A percentile compares a stretch with the other conserved stretches of the same genome.
These are phyloP conservation scores for Rostrohypoxylon terebratum DNA, from an alignment of 495 filamentous ascomycete genomes.

Conservation along the genomic window DNA sequence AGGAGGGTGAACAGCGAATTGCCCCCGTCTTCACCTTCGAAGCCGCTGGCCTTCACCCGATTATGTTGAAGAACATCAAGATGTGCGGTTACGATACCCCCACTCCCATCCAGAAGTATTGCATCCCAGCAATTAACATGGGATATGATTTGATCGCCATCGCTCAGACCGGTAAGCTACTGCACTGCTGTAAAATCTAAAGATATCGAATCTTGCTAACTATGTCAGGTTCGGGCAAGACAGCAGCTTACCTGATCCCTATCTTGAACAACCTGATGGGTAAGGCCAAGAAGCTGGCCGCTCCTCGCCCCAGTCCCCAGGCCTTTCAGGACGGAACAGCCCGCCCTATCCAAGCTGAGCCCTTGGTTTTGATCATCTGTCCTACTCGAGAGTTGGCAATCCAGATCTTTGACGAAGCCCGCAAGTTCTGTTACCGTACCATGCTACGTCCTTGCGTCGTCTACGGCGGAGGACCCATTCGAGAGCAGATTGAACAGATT, in stretches of 20 bases:
- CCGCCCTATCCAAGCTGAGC: constrained; percentile 74
- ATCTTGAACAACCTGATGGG: constrained; percentile 93
- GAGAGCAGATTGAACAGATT: constrained; percentile 76
- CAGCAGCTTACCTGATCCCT: constrained; percentile 90
- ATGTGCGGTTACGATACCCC: constrained; percentile 72
- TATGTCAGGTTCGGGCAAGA: constrained; percentile 88
- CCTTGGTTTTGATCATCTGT: constrained; percentile 84
- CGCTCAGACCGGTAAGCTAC: constrained; percentile 86
- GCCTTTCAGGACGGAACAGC: constrained; percentile 55
- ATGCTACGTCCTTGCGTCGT: constrained; percentile 93
- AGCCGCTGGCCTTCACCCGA: constrained; percentile 85
- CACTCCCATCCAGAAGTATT: constrained; percentile 88
- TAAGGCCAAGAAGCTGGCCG: constrained; percentile 85
- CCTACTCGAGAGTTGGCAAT: constrained; percentile 90
- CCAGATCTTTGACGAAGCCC: constrained; percentile 93
- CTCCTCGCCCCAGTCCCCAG: constrained; percentile 73
- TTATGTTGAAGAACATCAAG: constrained; percentile 80
- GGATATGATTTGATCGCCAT: constrained; percentile 85
- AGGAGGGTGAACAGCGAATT: constrained; percentile 68
- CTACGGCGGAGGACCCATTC: constrained; percentile 83
- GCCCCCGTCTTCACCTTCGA: constrained; percentile 71
- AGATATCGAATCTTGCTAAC: constrained; percentile 8
- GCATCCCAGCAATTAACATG: constrained; percentile 77
- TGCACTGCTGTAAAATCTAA: neutral
- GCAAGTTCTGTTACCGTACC: constrained; percentile 90